Evolutionary conservation across 202 grass and related monocot genomes (phyloP).

Genomic region (Alloteropsis angusta): DNA sequence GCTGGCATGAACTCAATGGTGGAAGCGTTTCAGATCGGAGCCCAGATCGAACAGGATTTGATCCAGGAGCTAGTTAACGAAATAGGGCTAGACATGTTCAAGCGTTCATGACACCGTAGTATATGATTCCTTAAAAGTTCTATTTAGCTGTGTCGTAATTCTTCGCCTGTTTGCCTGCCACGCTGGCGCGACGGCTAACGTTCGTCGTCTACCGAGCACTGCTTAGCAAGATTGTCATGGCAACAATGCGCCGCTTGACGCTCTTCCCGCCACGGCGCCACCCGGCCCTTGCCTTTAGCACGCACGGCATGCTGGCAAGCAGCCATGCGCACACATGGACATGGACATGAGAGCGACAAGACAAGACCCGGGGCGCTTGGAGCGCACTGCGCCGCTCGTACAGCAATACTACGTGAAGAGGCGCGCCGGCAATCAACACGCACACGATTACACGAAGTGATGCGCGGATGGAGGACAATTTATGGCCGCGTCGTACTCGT

Average conservation of each 20-base stretch:
- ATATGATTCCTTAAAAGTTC: neutral
- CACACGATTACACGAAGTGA: neutral
- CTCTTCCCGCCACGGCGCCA: too few relatives aligned
- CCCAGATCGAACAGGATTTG: conserved; percentile 55
- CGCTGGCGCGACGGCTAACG: too few relatives aligned
- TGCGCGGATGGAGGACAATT: neutral
- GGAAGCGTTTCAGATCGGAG: conserved; percentile 35
- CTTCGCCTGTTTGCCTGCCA: neutral
- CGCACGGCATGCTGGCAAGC: neutral
- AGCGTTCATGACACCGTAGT: neutral
- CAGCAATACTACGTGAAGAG: neutral
- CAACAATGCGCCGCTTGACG: neutral
- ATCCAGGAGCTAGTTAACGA: conserved; percentile 49
- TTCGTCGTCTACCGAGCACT: neutral
- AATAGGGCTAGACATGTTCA: conserved; percentile 25
- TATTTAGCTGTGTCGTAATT: neutral
- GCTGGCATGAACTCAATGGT: neutral
- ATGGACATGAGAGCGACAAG: too few relatives aligned
- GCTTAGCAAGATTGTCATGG: neutral
- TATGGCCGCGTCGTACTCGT: neutral
- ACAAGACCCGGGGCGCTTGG: too few relatives aligned
- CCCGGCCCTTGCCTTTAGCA: neutral
- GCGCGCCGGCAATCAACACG: neutral
- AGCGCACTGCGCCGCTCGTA: neutral
- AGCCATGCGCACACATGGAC: neutral